Conservation (phyloP, 305 asterid genomes). For the Fraxinus sp. region DNA sequence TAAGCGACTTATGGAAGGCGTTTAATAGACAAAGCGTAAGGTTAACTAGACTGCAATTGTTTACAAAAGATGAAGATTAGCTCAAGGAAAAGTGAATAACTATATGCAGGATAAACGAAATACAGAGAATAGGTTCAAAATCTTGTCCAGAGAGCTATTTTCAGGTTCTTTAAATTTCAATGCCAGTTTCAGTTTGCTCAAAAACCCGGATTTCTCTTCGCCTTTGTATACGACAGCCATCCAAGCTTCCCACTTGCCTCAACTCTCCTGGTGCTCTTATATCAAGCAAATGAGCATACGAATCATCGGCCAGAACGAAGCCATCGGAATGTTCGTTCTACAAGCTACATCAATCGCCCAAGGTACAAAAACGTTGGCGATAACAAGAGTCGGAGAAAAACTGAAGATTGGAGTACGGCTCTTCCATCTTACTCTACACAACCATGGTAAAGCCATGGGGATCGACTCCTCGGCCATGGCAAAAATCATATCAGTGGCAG, state of each 20-base stretch:
- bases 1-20: neutral
- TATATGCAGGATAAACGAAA: neutral
- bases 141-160: conserved; percentile 77
- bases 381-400: too few relatives aligned
- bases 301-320: conserved; percentile 51
- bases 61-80: neutral
- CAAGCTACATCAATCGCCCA: too few relatives aligned
- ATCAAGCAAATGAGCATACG: conserved; percentile 68
- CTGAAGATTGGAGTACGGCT: too few relatives aligned
- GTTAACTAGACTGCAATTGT: neutral
- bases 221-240: conserved; percentile 62
- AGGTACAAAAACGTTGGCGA: too few relatives aligned
- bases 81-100: neutral
- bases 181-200: conserved; percentile 51
- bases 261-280: conserved; percentile 58
- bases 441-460: too few relatives aligned
- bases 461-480: too few relatives aligned
- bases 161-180: conserved; percentile 82
- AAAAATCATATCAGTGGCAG: too few relatives aligned
- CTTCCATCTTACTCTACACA: too few relatives aligned
- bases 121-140: conserved; percentile 12
- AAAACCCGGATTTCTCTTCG: conserved; percentile 76
- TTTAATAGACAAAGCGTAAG: neutral
- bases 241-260: conserved; percentile 67
- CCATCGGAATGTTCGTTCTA: too few relatives aligned